Base-by-base conservation (phyloP, 1,284 basidiomycete genomes). In the Singerocomus inundabilis region DNA sequence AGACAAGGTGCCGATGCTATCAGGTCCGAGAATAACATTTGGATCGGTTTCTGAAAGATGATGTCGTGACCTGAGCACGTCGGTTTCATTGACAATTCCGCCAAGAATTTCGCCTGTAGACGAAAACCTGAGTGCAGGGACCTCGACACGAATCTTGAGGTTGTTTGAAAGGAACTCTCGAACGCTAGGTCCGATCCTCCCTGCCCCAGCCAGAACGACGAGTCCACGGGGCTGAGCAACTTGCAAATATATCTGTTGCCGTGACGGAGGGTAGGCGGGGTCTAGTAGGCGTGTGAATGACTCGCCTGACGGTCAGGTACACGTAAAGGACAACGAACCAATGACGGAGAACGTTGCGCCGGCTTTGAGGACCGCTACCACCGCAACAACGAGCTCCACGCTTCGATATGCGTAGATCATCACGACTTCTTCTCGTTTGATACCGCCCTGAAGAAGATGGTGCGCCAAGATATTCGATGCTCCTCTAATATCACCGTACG, bases 381-480 rank as follows among this genome's bases (percentile, higher is more conserved):
- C 94, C 16, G 96, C 96, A 6, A 99, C 91, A 7, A 98, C 93
- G 44, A 99, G 85, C 68, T 99, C 96, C 36, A 98, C 95, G 57
- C 92, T 93, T 40, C 97, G 84, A 62, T 98, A 87, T 0, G 97
- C 97, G 66, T 99, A 99, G n/a, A 99, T 91, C 84, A 97, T 98
- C 48, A 99, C 94, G 18, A 99, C 94, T 61, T 99, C 97, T 59
- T 96, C 96, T 26, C 93, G 77, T 70, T 96, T 80, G 12, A 99
- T 75, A 12, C 96, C 96, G 15, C 82, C 82, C 60, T 86, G 81
- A 46, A 98, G 72, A 45, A 99, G 80, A 60, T 97, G 84, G 65
- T 99, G 96, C 0, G 97, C 91, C 8, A 99, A 79, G 16, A 96
- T 78, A 66, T 99, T 99, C 5, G 88, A 84, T 8, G 95, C 92